Evolutionary conservation across 2,329 filamentous ascomycete species (phyloP).

Genomic region (Phialophora macrospora): DNA sequence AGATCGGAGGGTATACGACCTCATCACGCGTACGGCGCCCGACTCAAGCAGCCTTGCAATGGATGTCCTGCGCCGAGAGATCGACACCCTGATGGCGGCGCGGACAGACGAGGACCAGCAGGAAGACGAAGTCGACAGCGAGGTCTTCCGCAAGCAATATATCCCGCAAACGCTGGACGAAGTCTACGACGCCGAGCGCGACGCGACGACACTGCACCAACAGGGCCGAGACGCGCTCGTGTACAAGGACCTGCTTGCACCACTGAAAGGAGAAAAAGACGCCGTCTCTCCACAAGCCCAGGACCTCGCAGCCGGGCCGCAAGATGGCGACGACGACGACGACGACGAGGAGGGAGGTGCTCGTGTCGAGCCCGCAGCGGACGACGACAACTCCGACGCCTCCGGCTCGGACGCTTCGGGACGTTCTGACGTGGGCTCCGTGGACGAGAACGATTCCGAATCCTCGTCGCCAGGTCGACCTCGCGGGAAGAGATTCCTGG

Average conservation of each 20-base stretch:
- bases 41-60: conserved; percentile 58
- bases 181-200: conserved; percentile 93
- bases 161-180: conserved; percentile 95
- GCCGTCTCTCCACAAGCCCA: neutral
- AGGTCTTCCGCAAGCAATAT: conserved; percentile 94
- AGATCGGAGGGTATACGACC: conserved; percentile 81
- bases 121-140: conserved; percentile 76
- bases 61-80: conserved; percentile 62
- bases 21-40: conserved; percentile 70
- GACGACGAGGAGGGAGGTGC: neutral
- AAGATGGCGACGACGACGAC: conserved; percentile 9
- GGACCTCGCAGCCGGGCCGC: neutral
- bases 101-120: conserved; percentile 57
- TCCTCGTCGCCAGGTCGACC: conserved; percentile 56
- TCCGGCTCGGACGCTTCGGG: neutral
- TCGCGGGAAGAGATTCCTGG: conserved; percentile 82
- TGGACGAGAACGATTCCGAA: conserved; percentile 24
- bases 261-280: conserved; percentile 23
- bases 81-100: conserved; percentile 71
- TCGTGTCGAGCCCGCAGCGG: neutral
- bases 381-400: neutral
- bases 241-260: conserved; percentile 80
- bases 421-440: neutral
- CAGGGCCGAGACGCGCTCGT: conserved; percentile 78
- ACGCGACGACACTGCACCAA: conserved; percentile 74